These are phyloP conservation scores for Syzygium grande DNA, from an alignment of 345 rosid species.

Conservation along the genomic window DNA sequence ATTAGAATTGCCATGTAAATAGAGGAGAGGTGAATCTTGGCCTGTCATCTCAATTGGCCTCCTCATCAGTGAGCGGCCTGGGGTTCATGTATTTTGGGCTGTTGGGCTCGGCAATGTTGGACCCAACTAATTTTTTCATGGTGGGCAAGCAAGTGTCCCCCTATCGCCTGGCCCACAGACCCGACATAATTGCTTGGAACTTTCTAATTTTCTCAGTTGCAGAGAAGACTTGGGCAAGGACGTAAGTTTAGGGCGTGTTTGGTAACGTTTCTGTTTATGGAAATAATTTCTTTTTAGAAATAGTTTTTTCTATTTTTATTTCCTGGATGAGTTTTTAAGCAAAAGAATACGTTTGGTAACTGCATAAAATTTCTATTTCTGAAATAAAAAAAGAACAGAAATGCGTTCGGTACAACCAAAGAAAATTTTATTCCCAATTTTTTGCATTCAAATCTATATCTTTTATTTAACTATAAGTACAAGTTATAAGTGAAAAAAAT, in stretches of 20 bases:
- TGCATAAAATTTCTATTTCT: no score
- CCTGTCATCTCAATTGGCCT: neutral
- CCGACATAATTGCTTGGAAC: neutral
- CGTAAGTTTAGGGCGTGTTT: neutral
- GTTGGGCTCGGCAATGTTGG: neutral
- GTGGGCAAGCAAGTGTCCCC: neutral
- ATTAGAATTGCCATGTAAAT: neutral
- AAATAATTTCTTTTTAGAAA: no score
- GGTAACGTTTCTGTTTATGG: no score
- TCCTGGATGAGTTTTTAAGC: no score
- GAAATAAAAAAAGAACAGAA: no score
- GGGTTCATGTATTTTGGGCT: neutral
- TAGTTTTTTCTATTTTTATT: no score
- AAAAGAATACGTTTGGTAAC: no score
- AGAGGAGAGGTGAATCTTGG: neutral
- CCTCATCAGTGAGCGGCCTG: neutral
- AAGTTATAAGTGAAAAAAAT: no score
- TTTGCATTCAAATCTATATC: no score
- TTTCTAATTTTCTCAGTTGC: neutral
- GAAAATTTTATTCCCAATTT: no score
- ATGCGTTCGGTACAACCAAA: no score
- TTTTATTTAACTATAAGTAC: no score
- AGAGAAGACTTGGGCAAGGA: neutral
- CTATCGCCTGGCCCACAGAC: neutral
- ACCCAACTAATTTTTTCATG: neutral